Evolutionary conservation across 345 rosid genomes (phyloP).

Genomic region (Hibiscus mutabilis): DNA sequence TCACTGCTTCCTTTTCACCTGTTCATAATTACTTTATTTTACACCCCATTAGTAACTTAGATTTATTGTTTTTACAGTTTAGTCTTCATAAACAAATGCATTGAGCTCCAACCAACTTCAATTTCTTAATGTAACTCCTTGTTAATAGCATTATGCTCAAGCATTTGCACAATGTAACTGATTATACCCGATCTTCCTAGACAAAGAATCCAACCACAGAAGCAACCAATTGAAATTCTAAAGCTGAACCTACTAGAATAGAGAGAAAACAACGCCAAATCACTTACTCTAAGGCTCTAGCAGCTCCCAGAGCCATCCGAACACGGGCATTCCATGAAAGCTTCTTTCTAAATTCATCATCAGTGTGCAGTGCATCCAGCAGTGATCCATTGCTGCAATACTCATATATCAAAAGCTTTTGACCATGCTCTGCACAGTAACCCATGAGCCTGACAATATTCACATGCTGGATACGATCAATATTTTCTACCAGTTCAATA

Average conservation of each 20-base stretch:
- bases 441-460: conserved; percentile 86
- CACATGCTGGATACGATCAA: conserved; percentile 78
- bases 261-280: not conserved
- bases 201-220: not conserved
- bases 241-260: not conserved
- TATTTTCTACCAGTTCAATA: conserved; percentile 63
- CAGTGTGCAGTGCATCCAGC: conserved; percentile 78
- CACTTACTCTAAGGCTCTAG: conserved; percentile 91
- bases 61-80: not conserved
- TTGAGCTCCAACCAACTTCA: not conserved
- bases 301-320: conserved; percentile 89
- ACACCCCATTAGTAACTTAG: not conserved
- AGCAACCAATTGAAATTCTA: not conserved
- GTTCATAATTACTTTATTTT: not conserved
- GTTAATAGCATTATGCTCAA: not conserved
- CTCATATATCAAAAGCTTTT: conserved; percentile 84
- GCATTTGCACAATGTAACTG: not conserved
- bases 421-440: conserved; percentile 90
- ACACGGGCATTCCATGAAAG: conserved; percentile 80
- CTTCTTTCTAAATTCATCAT: conserved; percentile 58
- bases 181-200: not conserved
- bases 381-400: conserved; percentile 80
- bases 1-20: not conserved
- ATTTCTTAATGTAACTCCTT: not conserved
- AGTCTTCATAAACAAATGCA: not conserved